Conservation (phyloP, 1,284 basidiomycete species). For the Ustilago esculenta region DNA sequence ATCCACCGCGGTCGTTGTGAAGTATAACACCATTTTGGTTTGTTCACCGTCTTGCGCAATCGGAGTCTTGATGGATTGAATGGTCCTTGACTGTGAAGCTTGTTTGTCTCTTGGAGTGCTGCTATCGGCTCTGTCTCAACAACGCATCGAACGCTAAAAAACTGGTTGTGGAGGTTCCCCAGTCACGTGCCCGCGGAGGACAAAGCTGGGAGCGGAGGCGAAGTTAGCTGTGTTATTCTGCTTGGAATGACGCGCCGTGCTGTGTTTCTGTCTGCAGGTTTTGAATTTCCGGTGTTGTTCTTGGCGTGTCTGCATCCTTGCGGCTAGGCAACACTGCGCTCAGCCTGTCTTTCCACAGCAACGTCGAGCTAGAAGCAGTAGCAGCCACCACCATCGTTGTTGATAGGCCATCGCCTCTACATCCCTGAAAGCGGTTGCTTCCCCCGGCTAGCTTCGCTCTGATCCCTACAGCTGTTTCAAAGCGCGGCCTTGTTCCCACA, state of each 20-base stretch:
- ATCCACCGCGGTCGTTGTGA: conserved; percentile 71
- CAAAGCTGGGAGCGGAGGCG: not conserved
- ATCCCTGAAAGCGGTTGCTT: too few species aligned
- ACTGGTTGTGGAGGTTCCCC: conserved; percentile 21
- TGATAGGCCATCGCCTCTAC: too few species aligned
- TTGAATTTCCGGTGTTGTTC: conserved; percentile 49
- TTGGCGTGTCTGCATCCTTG: not conserved
- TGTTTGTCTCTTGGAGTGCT: too few species aligned
- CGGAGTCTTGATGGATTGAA: too few species aligned
- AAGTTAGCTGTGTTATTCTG: conserved; percentile 7
- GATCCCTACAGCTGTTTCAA: too few species aligned
- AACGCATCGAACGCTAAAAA: not conserved
- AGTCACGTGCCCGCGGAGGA: conserved; percentile 21
- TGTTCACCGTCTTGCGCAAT: too few species aligned
- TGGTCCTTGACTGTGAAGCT: too few species aligned
- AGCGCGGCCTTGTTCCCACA: too few species aligned
- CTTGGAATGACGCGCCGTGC: conserved; percentile 25
- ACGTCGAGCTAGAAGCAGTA: too few species aligned
- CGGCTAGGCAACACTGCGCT: not conserved
- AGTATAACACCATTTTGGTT: conserved; percentile 72
- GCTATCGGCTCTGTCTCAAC: not conserved
- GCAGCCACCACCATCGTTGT: too few species aligned
- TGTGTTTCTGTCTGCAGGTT: conserved; percentile 6
- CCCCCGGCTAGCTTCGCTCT: too few species aligned
- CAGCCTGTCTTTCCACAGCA: too few species aligned